phyloP scores from a whole-genome alignment of 306 rosid genomes.

The Acacia melanoxylon region DNA sequence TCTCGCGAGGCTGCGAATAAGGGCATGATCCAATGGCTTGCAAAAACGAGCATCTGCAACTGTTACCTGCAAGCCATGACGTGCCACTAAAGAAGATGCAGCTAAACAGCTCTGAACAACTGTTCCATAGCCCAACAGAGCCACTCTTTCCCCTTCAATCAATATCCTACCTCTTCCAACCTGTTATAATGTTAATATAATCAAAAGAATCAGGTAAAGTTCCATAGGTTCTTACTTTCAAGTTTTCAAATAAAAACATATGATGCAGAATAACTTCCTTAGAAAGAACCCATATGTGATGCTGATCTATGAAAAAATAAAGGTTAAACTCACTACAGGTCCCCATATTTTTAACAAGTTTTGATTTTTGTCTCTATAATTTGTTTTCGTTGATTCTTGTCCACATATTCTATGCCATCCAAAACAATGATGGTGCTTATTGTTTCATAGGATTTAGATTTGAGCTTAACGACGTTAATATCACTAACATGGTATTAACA shows the following conservation, averaged over 20 bases:
- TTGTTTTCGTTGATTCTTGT: too few relatives aligned
- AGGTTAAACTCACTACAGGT: too few relatives aligned
- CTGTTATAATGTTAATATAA: slow-evolving; percentile 48
- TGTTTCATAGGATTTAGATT: too few relatives aligned
- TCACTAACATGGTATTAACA: too few relatives aligned
- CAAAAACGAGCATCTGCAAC: slow-evolving; percentile 87
- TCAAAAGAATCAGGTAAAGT: neutral
- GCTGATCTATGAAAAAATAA: neutral
- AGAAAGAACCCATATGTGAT: neutral
- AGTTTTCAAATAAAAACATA: neutral
- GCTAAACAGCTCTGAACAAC: slow-evolving; percentile 77
- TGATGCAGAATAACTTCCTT: neutral
- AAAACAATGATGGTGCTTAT: too few relatives aligned
- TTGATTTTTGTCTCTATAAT: too few relatives aligned
- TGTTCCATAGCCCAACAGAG: slow-evolving; percentile 81
- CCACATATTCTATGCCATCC: too few relatives aligned
- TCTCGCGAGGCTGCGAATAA: slow-evolving; percentile 80
- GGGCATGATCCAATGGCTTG: slow-evolving; percentile 79
- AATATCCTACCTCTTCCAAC: slow-evolving; percentile 78
- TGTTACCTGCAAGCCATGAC: slow-evolving; percentile 55
- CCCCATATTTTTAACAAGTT: too few relatives aligned
- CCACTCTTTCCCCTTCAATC: slow-evolving; percentile 89
- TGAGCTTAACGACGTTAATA: too few relatives aligned
- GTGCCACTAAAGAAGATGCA: slow-evolving; percentile 55
- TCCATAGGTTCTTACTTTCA: neutral